Base-by-base conservation (phyloP, 1,284 basidiomycete species). In the Ceratobasidium sp. region DNA sequence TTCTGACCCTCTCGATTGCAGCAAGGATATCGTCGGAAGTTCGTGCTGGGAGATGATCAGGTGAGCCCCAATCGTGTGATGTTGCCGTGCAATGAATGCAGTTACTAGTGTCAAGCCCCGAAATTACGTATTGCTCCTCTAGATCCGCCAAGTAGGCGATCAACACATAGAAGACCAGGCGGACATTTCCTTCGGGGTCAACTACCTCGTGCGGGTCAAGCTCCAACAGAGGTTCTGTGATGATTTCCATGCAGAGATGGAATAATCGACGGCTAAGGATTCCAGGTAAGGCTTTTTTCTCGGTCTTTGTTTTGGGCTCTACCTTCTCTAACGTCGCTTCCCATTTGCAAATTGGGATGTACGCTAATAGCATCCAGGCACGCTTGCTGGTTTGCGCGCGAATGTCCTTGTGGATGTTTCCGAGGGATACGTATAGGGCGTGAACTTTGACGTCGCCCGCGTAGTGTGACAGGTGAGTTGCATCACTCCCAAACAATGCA, bases 391-490 rank as follows among this genome's bases (percentile, higher is more conserved):
- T 67, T 20, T 71, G 66, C 9, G 83, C 81, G 2, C 84, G 82
- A 0, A 82, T 79, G 0, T 77, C 78, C 73, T 86, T 86, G 0
- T 73, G 52, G 6, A 88, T 82, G 77, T 87, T 87, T 0, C 86
- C 86, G 4, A 87, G 81, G 0, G 83, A 85, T 0, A 83, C 26
- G 38, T 83, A 83, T 0, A 83, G 78, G 0, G 82, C 81, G 42
- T 79, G 81, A 3, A 79, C 80, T 12, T 65, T 57, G 61, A 79
- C 77, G 52, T 80, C 77, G 15, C 81, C 81, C 56, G 68, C 57
- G 66, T 80, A 79, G 23, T 59, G 65, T 3, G 81, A 78, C 17
- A 81, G 76, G 52, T 78, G 68, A 13, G 81, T 81, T 48, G 78
- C 79, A 54, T 82, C 81, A 28, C 80, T 79, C 15, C 70, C 64